phyloP scores from a whole-genome alignment of 176 grass and related monocot species.

The Musa troglodytarum region DNA sequence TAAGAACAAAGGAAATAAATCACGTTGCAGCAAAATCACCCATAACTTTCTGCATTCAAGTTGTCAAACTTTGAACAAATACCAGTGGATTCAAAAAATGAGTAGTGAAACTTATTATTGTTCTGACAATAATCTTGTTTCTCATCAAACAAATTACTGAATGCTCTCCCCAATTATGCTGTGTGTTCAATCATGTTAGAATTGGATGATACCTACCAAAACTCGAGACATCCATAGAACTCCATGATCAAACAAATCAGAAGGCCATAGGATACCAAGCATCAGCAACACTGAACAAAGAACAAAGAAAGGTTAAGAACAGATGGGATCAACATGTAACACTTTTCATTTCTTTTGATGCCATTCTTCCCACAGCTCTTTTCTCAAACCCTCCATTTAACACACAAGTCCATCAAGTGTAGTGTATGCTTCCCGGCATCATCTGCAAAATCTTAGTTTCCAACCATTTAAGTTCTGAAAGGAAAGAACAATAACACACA shows the following conservation, averaged over 20 bases:
- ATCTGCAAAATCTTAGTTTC: slow-evolving; percentile 12
- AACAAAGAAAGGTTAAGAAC: not conserved
- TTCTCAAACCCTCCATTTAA: not conserved
- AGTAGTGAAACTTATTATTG: too few relatives aligned
- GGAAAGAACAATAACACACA: slow-evolving; percentile 28
- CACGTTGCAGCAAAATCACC: too few relatives aligned
- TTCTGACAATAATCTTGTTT: too few relatives aligned
- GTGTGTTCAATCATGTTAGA: not conserved
- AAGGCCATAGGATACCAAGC: not conserved
- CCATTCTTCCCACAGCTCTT: not conserved
- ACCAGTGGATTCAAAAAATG: too few relatives aligned
- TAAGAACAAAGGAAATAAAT: too few relatives aligned
- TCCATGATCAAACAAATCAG: not conserved
- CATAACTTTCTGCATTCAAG: too few relatives aligned
- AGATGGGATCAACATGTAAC: not conserved
- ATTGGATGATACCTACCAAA: not conserved
- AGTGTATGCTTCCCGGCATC: not conserved
- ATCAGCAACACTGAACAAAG: not conserved
- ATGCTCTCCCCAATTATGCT: not conserved
- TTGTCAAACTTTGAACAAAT: too few relatives aligned
- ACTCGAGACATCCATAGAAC: not conserved
- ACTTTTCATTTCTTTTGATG: slow-evolving; percentile 14
- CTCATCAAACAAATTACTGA: too few relatives aligned
- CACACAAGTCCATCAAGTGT: not conserved
- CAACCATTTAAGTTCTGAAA: slow-evolving; percentile 56